Conservation (phyloP, 1,284 basidiomycete species). For the Uromyces viciae-fabae region DNA sequence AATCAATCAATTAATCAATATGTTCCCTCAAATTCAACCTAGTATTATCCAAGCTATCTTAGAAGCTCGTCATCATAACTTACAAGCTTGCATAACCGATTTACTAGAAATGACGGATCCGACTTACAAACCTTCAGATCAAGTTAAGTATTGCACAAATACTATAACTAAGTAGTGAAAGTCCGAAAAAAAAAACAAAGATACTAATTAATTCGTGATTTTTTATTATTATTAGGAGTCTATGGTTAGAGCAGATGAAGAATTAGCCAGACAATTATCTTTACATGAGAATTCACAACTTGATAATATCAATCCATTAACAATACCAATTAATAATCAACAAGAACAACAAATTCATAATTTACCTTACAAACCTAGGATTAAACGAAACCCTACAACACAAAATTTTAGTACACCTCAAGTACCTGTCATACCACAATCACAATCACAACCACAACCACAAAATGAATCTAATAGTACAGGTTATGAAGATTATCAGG, state of each 20-base stretch:
- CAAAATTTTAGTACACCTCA: not conserved
- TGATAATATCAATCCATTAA: not conserved
- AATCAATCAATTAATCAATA: constrained; percentile 19
- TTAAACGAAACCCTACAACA: constrained; percentile 13
- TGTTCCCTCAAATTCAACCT: constrained; percentile 42
- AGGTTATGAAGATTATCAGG: no score
- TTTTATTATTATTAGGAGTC: constrained; percentile 9
- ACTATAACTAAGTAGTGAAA: no score
- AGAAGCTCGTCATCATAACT: constrained; percentile 20
- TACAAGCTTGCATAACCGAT: constrained; percentile 29
- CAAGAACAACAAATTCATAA: constrained; percentile 20
- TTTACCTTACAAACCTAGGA: constrained; percentile 42
- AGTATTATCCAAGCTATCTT: constrained; percentile 34
- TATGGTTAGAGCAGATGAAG: constrained; percentile 25
- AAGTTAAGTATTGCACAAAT: constrained; percentile 25
- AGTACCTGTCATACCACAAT: not conserved
- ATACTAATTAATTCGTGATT: not conserved
- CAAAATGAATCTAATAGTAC: not conserved
- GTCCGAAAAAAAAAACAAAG: not conserved
- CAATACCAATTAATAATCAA: not conserved
- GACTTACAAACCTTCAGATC: constrained; percentile 21
- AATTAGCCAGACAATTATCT: constrained; percentile 36
- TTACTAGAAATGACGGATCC: constrained; percentile 41
- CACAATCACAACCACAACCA: not conserved
- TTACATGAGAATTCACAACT: constrained; percentile 25